These are phyloP conservation scores for Sextonia rubra DNA, from an alignment of 164 flowering plant species.

Conservation along the genomic window DNA sequence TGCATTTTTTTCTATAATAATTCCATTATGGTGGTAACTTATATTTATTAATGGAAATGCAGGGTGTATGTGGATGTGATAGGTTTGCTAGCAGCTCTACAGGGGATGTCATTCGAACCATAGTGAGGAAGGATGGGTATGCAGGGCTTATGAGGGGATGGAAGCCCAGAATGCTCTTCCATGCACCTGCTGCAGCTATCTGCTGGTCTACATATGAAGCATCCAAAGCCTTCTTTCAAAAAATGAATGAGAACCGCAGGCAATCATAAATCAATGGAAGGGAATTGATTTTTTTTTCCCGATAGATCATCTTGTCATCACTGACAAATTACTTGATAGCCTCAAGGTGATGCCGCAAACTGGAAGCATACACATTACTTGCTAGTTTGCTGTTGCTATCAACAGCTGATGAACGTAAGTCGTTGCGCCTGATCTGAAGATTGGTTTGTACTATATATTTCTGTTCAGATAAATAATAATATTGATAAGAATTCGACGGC, in stretches of 20 bases:
- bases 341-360: background rate
- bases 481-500: background rate
- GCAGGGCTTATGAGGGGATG: constrained; percentile 81
- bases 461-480: constrained; percentile 6
- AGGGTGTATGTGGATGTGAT: constrained; percentile 95
- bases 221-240: constrained; percentile 62
- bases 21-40: background rate
- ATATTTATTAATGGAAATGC: constrained; percentile 14
- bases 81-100: constrained; percentile 62
- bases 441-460: background rate
- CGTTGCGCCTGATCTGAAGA: background rate
- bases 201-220: constrained; percentile 94
- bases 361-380: background rate
- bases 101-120: constrained; percentile 45
- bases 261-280: background rate
- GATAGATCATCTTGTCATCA: background rate
- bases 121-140: constrained; percentile 72
- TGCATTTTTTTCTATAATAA: background rate
- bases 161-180: constrained; percentile 92
- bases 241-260: constrained; percentile 26
- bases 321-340: background rate
- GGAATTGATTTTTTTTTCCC: background rate
- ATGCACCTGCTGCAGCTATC: constrained; percentile 98
- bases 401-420: background rate
- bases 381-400: background rate